Base-by-base conservation (phyloP, 2,329 filamentous ascomycete species). In the Neofusicoccum sp. region DNA sequence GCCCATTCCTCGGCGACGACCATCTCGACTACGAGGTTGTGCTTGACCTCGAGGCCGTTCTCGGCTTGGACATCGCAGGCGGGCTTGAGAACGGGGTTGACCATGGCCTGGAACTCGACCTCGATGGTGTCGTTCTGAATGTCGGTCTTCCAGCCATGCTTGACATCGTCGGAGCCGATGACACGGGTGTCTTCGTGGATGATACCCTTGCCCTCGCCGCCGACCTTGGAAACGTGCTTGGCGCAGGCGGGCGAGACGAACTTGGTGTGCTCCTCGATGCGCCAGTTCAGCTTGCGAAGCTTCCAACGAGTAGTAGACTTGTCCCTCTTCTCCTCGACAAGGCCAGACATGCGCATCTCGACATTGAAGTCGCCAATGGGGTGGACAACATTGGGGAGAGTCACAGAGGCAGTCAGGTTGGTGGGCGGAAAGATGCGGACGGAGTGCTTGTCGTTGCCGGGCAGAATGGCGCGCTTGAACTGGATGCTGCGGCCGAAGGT, bases 351-450 rank as follows among this genome's bases (percentile, higher is more conserved):
- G 57, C 88, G 87, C 77, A 97, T 87, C 47, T 86, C 83, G 53
- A 97, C 83, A 9, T 82, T 89, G 77, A 96, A 93, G 68, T 85
- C 86, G 68, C 91, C 90, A 63, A 93, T 90, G 4, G 93, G 92
- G 77, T 96, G 89, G 64, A 97, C 87, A 65, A 96, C 86, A 38
- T 90, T 86, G 48, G 89, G 89, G 65, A 96, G 88, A 69, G 91
- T 87, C 64, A 95, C 89, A 70, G 87, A 88, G 62, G 91, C 90
- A 66, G 91, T 93, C 69, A 99, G 88, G 77, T 96, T 95, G 66
- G 95, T 99, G 0, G 95, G 93, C 49, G 93, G 95, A 77, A 99
- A 99, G 70, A 98, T 90, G 70, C 93, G 91, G 64, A 96, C 87
- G 14, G 90, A 96, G 76, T 93, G 88, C 76, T 96, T 93, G 63